Percentiles rank a stretch among this genome's conserved stretches.
These are phyloP conservation scores for Colletotrichum aenigma DNA, from an alignment of 2,329 filamentous ascomycete genomes.

Conservation along the genomic window DNA sequence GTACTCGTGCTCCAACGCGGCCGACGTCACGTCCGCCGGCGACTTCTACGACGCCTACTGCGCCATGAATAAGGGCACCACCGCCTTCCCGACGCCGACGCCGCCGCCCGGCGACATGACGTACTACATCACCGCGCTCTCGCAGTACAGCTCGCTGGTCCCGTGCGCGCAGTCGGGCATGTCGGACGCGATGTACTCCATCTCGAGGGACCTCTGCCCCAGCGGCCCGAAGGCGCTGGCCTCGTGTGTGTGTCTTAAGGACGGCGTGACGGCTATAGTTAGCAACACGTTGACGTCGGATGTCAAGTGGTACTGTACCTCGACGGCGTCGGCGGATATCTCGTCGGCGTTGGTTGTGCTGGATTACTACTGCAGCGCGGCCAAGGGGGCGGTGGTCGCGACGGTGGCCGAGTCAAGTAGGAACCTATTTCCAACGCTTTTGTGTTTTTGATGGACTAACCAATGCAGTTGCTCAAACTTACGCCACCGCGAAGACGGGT, in stretches of 20 bases:
- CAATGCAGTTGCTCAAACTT: constrained; percentile 28
- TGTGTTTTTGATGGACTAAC: constrained; percentile 20
- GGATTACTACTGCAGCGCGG: constrained; percentile 55
- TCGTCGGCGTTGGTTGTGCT: constrained; percentile 50
- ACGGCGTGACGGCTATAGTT: constrained; percentile 46
- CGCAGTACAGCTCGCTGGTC: constrained; percentile 47
- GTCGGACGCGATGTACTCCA: constrained; percentile 41
- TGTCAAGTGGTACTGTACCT: constrained; percentile 49
- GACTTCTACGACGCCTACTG: constrained; percentile 58
- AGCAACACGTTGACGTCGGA: constrained; percentile 47
- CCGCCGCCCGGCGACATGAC: constrained; percentile 58
- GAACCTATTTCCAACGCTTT: constrained; percentile 15
- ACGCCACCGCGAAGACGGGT: constrained; percentile 12
- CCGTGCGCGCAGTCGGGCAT: constrained; percentile 50
- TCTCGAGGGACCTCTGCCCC: constrained; percentile 46
- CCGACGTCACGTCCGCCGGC: constrained; percentile 52
- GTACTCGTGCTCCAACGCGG: constrained; percentile 49
- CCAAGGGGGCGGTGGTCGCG: constrained; percentile 42
- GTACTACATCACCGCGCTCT: constrained; percentile 58
- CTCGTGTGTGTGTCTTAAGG: constrained; percentile 57
- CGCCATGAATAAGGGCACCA: constrained; percentile 52
- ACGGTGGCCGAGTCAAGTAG: constrained; percentile 44
- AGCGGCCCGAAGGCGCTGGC: constrained; percentile 52
- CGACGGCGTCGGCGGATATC: constrained; percentile 47
- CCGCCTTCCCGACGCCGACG: constrained; percentile 49